phyloP scores from a whole-genome alignment of 176 grass and related monocot species.

The Dactylis glomerata region DNA sequence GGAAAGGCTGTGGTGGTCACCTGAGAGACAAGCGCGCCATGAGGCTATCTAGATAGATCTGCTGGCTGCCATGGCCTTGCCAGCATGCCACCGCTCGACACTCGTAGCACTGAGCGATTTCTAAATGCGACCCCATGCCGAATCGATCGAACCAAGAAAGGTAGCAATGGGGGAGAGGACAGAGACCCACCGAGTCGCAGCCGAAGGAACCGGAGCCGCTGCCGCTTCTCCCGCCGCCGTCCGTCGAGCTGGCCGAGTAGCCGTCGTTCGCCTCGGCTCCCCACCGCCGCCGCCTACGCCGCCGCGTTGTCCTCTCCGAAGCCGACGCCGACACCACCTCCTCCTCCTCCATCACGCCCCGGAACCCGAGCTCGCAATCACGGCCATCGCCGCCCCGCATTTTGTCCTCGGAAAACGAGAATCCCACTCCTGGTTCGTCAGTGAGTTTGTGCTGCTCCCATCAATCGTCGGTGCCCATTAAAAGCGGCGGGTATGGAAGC shows the following conservation, averaged over 20 bases:
- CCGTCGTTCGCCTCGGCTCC: conserved; percentile 30
- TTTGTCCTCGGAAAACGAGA: background rate
- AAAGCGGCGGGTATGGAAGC: conserved; percentile 22
- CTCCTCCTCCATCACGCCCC: background rate
- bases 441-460: background rate
- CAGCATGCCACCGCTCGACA: background rate
- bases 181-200: conserved; percentile 47
- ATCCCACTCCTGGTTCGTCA: background rate
- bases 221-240: conserved; percentile 33
- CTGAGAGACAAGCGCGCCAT: conserved; percentile 29
- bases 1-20: conserved; percentile 27
- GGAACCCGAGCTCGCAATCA: conserved; percentile 14
- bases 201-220: conserved; percentile 38
- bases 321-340: conserved; percentile 23
- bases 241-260: conserved; percentile 44
- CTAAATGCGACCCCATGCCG: background rate
- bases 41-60: conserved; percentile 11
- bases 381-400: conserved; percentile 32
- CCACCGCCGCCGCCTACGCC: conserved; percentile 20
- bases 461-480: conserved; percentile 27
- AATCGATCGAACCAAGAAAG: background rate
- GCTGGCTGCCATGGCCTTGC: conserved; percentile 20
- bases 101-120: background rate
- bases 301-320: conserved; percentile 15
- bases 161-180: background rate